Base-by-base conservation (phyloP, 1,284 basidiomycete species). In the Ganoderma resinaceum region DNA sequence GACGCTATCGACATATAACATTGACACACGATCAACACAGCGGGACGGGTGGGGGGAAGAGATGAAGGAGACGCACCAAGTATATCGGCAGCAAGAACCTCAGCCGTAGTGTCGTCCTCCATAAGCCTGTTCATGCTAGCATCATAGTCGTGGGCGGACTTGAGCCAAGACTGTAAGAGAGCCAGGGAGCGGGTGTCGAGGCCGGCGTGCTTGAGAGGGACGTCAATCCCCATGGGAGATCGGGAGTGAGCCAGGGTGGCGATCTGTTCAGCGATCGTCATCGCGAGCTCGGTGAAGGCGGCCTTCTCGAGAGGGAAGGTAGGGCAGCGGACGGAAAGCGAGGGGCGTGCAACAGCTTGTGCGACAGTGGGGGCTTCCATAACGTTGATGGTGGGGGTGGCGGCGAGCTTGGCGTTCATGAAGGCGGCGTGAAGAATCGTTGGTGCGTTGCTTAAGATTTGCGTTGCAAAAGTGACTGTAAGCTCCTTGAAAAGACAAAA, bases 251-350 rank as follows among this genome's bases (percentile, higher is more conserved):
- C 63, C 53, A 75, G 70, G 53, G 70, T 59, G 29, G 73, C 72
- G 65, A 76, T 67, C 66, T 75, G 69, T 64, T 74, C 73, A 61
- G 73, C 72, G 70, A 76, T 76, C 59, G 71, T 72, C 71, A 74
- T 72, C 26, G 75, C 74, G 66, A 76, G 69, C 69, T 76, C 75
- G 26, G 70, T 70, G 55, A 71, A 65, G 64, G 69, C 63, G 58
- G 67, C 67, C 68, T 66, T 65, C 52, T 72, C 68, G 53, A 66
- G 65, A 42, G 67, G 69, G 31, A 66, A 46, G 18, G 68, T 58
- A 53, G 71, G 68, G 35, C 61, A 67, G 71, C 68, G 70, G 58
- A 72, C 68, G 62, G 59, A 66, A 68, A 66, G 66, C 59, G 71
- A 72, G 64, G 71, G 71, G 62, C 71, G 71, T 72, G 71, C 66